These are phyloP conservation scores for Paraglomus brasilianum DNA, from an alignment of 192 early-diverging fungal genomes.

Conservation along the genomic window DNA sequence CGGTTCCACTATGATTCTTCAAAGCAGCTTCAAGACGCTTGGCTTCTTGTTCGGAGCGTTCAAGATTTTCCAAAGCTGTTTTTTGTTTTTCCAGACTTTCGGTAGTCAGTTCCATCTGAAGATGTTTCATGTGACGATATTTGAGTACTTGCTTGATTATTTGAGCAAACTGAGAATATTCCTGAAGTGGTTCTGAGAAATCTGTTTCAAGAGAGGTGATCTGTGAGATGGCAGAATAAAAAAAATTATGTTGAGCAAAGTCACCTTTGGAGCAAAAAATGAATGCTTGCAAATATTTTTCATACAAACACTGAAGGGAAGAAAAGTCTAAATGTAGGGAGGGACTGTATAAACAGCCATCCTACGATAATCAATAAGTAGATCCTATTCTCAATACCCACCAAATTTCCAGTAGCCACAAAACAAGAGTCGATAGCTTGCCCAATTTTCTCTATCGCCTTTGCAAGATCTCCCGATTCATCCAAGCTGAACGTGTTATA, in stretches of 20 bases:
- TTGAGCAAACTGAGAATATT: constrained; percentile 85
- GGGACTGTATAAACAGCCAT: not conserved
- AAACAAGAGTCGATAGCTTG: constrained; percentile 87
- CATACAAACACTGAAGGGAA: no score
- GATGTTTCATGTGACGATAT: constrained; percentile 82
- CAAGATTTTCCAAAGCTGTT: constrained; percentile 54
- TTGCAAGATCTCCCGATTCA: constrained; percentile 70
- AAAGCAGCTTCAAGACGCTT: constrained; percentile 70
- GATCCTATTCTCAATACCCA: constrained; percentile 30
- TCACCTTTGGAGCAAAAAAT: no score
- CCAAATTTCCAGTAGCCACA: constrained; percentile 69
- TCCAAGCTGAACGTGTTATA: constrained; percentile 96
- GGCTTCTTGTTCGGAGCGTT: constrained; percentile 69
- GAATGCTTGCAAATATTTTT: no score
- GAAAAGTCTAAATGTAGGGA: no score
- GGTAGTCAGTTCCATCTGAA: constrained; percentile 76
- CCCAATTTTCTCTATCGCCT: constrained; percentile 89
- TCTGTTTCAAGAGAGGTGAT: constrained; percentile 67
- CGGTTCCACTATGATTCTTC: constrained; percentile 38
- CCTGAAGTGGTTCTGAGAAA: constrained; percentile 81
- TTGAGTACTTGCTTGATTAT: constrained; percentile 86
- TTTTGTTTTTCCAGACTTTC: constrained; percentile 76
- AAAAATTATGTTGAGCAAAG: not conserved
- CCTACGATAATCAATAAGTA: not conserved
- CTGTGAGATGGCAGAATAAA: constrained; percentile 33